Percentiles rank a stretch among this genome's conserved stretches.
Evolutionary conservation across 306 rosid species (phyloP).

Genomic region (Crotalaria pallida): DNA sequence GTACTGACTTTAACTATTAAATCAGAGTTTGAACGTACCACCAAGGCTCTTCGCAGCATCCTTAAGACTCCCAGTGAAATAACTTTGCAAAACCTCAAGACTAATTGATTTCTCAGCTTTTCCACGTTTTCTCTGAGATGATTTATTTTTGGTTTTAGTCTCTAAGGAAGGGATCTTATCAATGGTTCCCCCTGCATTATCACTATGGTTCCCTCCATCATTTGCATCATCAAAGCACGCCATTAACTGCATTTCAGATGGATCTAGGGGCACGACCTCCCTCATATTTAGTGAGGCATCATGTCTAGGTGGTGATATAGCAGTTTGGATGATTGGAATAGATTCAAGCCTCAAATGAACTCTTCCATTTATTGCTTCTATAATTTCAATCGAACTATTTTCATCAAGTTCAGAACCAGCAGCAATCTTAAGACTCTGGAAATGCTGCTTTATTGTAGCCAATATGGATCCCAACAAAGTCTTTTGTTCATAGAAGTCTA

Average conservation of each 20-base stretch:
- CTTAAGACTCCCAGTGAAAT: constrained; percentile 87
- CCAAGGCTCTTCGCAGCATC: constrained; percentile 97
- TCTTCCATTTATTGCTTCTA: constrained; percentile 43
- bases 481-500: constrained; percentile 42
- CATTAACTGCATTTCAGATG: constrained; percentile 23
- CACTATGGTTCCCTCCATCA: constrained; percentile 29
- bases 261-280: constrained; percentile 32
- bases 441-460: constrained; percentile 68
- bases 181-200: constrained; percentile 26
- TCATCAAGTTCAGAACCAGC: constrained; percentile 55
- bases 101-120: constrained; percentile 86
- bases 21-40: constrained; percentile 40
- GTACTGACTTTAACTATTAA: not conserved
- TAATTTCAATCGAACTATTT: constrained; percentile 47
- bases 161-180: constrained; percentile 33
- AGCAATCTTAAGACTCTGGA: constrained; percentile 72
- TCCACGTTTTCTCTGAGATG: constrained; percentile 74
- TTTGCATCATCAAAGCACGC: constrained; percentile 17
- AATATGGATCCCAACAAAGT: constrained; percentile 56
- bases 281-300: constrained; percentile 26
- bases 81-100: constrained; percentile 71
- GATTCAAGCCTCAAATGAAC: constrained; percentile 46
- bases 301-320: constrained; percentile 35
- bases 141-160: constrained; percentile 44
- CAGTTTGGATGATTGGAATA: constrained; percentile 28